These are phyloP conservation scores for Populus davidiana DNA, from an alignment of 345 rosid species.

Conservation along the genomic window DNA sequence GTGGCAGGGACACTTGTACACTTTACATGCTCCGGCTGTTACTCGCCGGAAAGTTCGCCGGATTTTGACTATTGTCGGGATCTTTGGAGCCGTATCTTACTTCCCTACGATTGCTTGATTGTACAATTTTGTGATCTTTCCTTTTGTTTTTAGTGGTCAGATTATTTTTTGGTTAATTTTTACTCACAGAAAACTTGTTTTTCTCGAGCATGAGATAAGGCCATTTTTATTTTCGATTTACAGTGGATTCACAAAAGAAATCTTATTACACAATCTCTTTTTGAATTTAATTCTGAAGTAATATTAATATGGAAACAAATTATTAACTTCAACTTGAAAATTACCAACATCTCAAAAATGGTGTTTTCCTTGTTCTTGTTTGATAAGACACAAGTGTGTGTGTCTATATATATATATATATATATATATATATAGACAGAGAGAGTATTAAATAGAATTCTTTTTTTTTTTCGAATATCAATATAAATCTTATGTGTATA, in stretches of 20 bases:
- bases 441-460: too few species aligned
- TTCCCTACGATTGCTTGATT: background rate
- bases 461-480: too few species aligned
- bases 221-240: too few species aligned
- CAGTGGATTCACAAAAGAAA: too few species aligned
- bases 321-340: too few species aligned
- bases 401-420: too few species aligned
- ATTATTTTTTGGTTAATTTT: background rate
- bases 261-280: background rate
- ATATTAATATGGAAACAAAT: background rate
- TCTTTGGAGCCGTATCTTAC: constrained; percentile 16
- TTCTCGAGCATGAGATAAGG: background rate
- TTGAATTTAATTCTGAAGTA: too few species aligned
- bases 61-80: constrained; percentile 29
- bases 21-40: constrained; percentile 5
- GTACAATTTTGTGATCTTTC: background rate
- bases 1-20: constrained; percentile 36
- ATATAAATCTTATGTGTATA: background rate
- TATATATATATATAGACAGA: too few species aligned
- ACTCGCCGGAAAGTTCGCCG: constrained; percentile 22
- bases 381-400: background rate
- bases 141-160: background rate
- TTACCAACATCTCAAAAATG: too few species aligned
- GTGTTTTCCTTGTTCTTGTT: too few species aligned
- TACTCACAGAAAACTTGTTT: background rate